A percentile compares a stretch with the other conserved stretches of the same genome.
These are phyloP conservation scores for Dittrichia graveolens DNA, from an alignment of 129 eudicot genomes.

Conservation along the genomic window DNA sequence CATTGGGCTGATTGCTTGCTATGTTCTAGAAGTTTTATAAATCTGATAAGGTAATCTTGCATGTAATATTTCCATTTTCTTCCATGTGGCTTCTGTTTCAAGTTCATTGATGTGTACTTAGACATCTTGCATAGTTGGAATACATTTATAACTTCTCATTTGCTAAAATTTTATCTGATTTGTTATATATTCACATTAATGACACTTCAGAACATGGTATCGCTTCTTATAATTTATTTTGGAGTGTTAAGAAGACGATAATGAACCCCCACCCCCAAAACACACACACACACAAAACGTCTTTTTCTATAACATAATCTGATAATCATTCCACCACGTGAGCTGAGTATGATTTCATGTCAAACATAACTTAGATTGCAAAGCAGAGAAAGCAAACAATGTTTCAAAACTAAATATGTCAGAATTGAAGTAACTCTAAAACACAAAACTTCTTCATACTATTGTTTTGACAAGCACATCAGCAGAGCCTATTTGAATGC, in stretches of 20 bases:
- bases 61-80: background rate
- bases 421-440: background rate
- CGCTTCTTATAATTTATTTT: background rate
- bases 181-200: background rate
- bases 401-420: background rate
- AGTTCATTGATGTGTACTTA: background rate
- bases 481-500: background rate
- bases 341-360: background rate
- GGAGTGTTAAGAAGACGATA: background rate
- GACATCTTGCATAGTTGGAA: background rate
- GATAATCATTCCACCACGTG: background rate
- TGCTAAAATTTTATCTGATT: slow-evolving; percentile 6
- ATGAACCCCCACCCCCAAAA: background rate
- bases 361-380: slow-evolving; percentile 1
- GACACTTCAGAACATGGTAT: slow-evolving; percentile 4
- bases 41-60: background rate
- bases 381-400: background rate
- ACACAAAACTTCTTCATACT: background rate
- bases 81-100: background rate
- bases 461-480: background rate
- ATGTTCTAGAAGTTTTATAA: background rate
- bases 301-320: background rate
- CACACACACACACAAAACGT: too few relatives aligned
- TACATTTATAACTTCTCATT: background rate
- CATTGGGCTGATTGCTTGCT: background rate